phyloP scores from a whole-genome alignment of 1,284 basidiomycete genomes.

The Leccinum solheimii region DNA sequence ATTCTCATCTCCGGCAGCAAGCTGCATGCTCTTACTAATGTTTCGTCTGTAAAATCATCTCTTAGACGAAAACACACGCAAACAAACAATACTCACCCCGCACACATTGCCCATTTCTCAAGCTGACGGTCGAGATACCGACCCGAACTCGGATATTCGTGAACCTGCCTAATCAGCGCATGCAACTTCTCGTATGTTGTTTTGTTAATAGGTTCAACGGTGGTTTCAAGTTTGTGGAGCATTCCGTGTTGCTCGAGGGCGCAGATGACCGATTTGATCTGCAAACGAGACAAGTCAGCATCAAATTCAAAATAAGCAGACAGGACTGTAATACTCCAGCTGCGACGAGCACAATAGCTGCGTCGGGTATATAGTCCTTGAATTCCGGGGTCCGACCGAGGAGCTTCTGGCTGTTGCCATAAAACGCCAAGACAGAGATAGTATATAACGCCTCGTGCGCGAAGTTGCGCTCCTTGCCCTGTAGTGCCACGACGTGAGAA shows the following conservation, averaged over 20 bases:
- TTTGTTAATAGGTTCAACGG: neutral
- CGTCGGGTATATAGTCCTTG: neutral
- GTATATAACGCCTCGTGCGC: neutral
- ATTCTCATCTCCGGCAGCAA: neutral
- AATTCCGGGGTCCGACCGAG: neutral
- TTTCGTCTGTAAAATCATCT: neutral
- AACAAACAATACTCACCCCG: neutral
- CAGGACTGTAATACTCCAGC: neutral
- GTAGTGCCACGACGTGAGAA: neutral
- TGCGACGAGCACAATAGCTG: neutral
- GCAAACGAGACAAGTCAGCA: neutral
- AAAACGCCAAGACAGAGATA: neutral
- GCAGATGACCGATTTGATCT: neutral
- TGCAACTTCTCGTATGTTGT: neutral
- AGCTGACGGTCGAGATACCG: neutral
- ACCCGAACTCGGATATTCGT: neutral
- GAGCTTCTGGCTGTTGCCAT: neutral
- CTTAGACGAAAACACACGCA: neutral
- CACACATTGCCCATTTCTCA: neutral
- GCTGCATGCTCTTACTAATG: neutral
- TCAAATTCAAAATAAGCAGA: neutral
- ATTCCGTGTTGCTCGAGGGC: neutral
- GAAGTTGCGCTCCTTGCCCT: neutral
- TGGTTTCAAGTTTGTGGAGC: neutral
- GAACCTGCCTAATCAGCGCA: neutral